Base-by-base conservation (phyloP, 345 rosid species). In the Psidium friedrichsthalianum region DNA sequence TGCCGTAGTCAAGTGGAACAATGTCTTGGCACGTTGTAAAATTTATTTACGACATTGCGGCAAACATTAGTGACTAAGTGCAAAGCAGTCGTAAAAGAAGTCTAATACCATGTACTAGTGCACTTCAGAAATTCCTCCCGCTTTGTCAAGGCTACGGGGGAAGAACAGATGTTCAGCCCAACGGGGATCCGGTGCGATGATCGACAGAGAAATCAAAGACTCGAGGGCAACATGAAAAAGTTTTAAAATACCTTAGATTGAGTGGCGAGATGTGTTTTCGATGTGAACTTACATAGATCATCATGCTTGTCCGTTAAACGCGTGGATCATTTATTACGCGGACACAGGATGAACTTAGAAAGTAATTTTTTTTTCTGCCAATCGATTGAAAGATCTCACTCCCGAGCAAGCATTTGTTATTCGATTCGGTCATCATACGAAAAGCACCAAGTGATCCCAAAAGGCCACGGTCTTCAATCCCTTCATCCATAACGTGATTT, bases 101-200 rank as follows among this genome's bases (percentile, higher is more conserved):
- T 56, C 27, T 27, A 27, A 6, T 24, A 0, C 14, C 27, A 56
- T 56, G 24, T 0, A 56, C 47, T 5, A 5, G 47, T 44, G 47
- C 47, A 44, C 47, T 24, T 24, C 61, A 24, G 27, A 56, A 6
- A 3, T 9, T 56, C 61, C 61, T 56, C 18, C 27, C 3, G 61
- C 61, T 24, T 27, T 56, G 25, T 12, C 14, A 56, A 5, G 59
- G 59, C 27, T 56, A 24, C 27, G 36, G 36, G 36, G 59, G 27
- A 24, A 56, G 59, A 56, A 56, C 27, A 56, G 24, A 56, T 56
- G 59, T 56, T 12, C 24, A 22, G 59, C 22, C 25, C 21, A 9
- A 56, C 27, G 6, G 25, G 20, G 27, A 56, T 56, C 61, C 6
- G 6, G 27, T 24, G 61, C 61, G 27, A 24, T 9, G 11, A 24